Evolutionary conservation across 73 alveolate species (phyloP), one percentile per base, ranked within the genome.

Genomic region (Blepharisma japonicum): DNA sequence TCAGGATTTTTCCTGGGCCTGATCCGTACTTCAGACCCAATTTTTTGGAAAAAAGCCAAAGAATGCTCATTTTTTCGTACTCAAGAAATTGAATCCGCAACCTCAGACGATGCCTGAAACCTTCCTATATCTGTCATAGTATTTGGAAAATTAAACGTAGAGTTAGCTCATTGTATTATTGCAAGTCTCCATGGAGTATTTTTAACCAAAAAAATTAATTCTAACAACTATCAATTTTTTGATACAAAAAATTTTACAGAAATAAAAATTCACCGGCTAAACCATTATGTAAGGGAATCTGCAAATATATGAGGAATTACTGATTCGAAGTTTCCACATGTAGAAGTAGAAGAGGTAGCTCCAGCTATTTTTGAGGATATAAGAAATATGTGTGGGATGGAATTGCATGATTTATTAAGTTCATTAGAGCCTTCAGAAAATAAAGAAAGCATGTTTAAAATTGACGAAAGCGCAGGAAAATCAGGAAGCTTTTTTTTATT

Each of bases 401-500:
- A 32, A 32, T 32, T 32, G 42, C 42, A 32, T 32, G 42, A 32
- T 3, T 32, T 32, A 32, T 32, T 32, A 11, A 38, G 61, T 71
- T 78, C 93, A 5, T 80, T 86, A 27, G 72, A 77, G 14, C 93
- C 93, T 4, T 71, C 55, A 51, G 81, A 86, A 54, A 81, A 79
- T 53, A 25, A 54, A 21, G 72, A 77, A n/a, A 81, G 71, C 84
- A 68, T 32, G 42, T 32, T 32, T 32, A 32, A 68, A 23, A 77
- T 86, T 50, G 39, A 61, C 6, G 72, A 49, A 47, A 87, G 93
- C 49, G 80, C 92, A 9, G 98, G 98, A 50, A 89, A 89, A 53
- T 85, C 94, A 7, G 98, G 98, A 0, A 82, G 93, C 68, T 78
- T 92, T 47, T 92, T 92, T 80, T 92, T 88, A 68, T 92, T 88